Conservation (phyloP, 345 rosid genomes). For the Microcos paniculata region DNA sequence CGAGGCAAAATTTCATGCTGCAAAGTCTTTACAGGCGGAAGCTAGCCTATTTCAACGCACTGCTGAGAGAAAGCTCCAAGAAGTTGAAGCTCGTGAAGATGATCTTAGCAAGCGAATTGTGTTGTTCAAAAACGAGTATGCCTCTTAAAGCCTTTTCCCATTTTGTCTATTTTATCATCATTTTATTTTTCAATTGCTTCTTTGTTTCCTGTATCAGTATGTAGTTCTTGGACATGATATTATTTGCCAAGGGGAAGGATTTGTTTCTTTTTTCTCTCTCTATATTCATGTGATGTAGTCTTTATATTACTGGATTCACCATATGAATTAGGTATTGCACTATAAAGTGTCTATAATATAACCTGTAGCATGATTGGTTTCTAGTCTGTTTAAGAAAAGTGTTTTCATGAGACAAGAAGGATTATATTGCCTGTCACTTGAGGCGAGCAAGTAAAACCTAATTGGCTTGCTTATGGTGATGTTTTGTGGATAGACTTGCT, state of each 20-base stretch:
- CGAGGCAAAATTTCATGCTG: constrained; percentile 61
- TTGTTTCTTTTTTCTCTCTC: not conserved
- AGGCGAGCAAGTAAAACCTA: not conserved
- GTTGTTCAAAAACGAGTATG: constrained; percentile 81
- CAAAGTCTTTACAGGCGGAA: constrained; percentile 75
- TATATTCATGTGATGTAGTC: not conserved
- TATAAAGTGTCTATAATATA: not conserved
- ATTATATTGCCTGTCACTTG: not conserved
- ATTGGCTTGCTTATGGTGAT: not conserved
- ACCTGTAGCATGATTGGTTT: not conserved
- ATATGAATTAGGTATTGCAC: not conserved
- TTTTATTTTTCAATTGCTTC: not conserved
- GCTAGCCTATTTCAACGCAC: constrained; percentile 57
- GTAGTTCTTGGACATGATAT: not conserved
- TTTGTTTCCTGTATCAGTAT: not conserved
- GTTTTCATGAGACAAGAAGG: not conserved
- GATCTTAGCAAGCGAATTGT: constrained; percentile 61
- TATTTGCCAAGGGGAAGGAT: not conserved
- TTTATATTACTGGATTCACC: not conserved
- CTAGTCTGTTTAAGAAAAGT: not conserved
- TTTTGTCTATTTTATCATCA: not conserved
- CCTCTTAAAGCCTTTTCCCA: constrained; percentile 14
- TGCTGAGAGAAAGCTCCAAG: constrained; percentile 89
- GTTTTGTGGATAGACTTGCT: not conserved
- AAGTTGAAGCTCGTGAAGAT: constrained; percentile 81